Evolutionary conservation across 176 grass and related monocot genomes (phyloP), one percentile per base, ranked within the genome.

Genomic region (Oryza officinalis): DNA sequence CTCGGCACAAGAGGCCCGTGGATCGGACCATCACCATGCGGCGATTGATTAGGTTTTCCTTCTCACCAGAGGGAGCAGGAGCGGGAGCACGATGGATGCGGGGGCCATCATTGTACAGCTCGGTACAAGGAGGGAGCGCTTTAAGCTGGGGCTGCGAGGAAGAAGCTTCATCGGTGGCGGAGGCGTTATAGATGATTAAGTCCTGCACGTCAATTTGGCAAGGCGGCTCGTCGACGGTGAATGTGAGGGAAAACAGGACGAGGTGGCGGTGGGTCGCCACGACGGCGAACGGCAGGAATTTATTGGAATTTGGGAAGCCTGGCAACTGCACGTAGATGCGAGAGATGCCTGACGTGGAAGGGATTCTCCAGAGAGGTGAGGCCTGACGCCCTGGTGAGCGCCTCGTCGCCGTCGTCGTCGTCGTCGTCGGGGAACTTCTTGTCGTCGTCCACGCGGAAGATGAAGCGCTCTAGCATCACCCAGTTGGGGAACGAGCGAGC

Each of bases 401-500:
- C n/a, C n/a, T n/a, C n/a, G 61, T 71, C 2, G 44, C 31, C 43
- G 37, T 27, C 57, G n/a, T n/a, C n/a, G n/a, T n/a, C n/a, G n/a
- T 18, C 33, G 1, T 46, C 57, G 59, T 83, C 40, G 3, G 28
- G 44, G 31, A 83, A 76, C 0, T 61, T 52, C 13, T 4, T 1
- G 4, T 84, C 9, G 30, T 67, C n/a, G 44, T 84, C 44, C 30
- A 43, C 8, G 26, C 61, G 44, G 60, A 75, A 75, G 61, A 75
- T 22, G 71, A 54, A 38, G 30, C 0, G 61, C 43, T 84, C 72
- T 30, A 84, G 30, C 43, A 67, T 50, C 41, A 38, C 13, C 71
- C 81, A 83, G 69, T 15, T 43, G 15, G 59, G 70, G 70, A 65
- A 65, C 3, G 6, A 11, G 20, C 32, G 32, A 4, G 70, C 23